Conservation (phyloP, 1,284 basidiomycete species). For the Austropuccinia psidii region DNA sequence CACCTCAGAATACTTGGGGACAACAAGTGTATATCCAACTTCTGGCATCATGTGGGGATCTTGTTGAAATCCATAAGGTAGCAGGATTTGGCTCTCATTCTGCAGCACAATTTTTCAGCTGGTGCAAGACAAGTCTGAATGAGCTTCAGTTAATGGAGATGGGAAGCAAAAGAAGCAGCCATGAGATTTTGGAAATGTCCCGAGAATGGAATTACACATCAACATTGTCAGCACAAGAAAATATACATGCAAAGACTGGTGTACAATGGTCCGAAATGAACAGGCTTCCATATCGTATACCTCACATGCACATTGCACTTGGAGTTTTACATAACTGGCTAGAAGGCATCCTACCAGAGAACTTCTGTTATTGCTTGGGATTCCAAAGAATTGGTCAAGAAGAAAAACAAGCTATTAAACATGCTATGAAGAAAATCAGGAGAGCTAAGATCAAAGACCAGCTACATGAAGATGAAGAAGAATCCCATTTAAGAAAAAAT, state of each 20-base stretch:
- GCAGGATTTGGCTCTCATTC: conserved; percentile 14
- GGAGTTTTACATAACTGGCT: conserved; percentile 20
- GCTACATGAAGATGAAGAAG: too few relatives aligned
- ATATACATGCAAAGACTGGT: neutral
- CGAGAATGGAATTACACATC: neutral
- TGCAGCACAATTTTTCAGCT: neutral
- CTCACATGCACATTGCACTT: neutral
- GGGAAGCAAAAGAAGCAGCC: neutral
- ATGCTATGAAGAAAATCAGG: neutral
- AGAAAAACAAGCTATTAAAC: neutral
- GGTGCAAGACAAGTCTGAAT: neutral
- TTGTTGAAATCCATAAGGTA: conserved; percentile 17
- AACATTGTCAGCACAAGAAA: neutral
- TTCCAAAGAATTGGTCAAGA: neutral
- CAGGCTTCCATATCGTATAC: conserved; percentile 1
- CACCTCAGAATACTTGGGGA: neutral
- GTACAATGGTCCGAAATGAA: conserved; percentile 24
- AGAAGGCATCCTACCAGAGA: neutral
- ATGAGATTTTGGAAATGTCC: neutral
- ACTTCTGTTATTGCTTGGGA: conserved; percentile 20
- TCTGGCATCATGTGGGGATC: neutral
- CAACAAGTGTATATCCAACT: neutral
- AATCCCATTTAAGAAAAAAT: too few relatives aligned
- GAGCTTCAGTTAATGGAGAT: neutral
- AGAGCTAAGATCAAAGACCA: too few relatives aligned